Base-by-base conservation (phyloP, 192 early-diverging fungal species). In the Coemansia sp. region DNA sequence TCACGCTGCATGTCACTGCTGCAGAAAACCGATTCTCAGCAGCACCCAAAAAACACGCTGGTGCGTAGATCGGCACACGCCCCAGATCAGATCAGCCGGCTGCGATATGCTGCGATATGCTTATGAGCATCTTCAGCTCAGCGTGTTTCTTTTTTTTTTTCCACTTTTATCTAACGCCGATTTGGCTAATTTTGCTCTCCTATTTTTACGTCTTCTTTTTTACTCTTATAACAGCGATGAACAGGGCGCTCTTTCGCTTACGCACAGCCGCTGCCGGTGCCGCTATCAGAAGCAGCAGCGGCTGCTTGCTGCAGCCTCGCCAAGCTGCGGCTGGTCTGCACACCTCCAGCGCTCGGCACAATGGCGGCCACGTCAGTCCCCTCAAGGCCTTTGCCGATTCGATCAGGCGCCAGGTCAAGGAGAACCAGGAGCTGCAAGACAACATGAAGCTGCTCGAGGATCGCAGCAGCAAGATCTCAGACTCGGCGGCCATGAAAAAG, bases 371-470 rank as follows among this genome's bases (percentile, higher is more conserved):
- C 22, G 53, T 76, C 49, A 86, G 81, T 64, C 89, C 93, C 59
- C 71, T 96, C 68, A 73, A 85, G 62, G 92, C 89, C 22, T 99
- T 99, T 79, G 77, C 90, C n/a, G 90, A 96, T 56, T 95, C 94
- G 0, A 74, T 98, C 49, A 93, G 91, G 74, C 89, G 93, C 45
- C 96, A 99, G 85, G 86, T 95, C 57, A 87, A 93, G 77, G 96
- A 98, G 82, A 98, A 95, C 83, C 87, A 94, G 79, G 96, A 98
- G 66, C 78, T 99, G 19, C 92, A 97, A 66, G 75, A 92, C 32
- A 91, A 94, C 75, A 90, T 98, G 60, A 95, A 98, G 88, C 90
- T 90, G 59, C 79, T 99, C 32, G 89, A 88, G 54, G 96, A 93
- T 41, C 91, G 90, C 68, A 84, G 89, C 29, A 89, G 86, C 41